Evolutionary conservation across 106 monocot species (phyloP), one percentile per base, ranked within the genome.

Genomic region (Cymbidium sinense): DNA sequence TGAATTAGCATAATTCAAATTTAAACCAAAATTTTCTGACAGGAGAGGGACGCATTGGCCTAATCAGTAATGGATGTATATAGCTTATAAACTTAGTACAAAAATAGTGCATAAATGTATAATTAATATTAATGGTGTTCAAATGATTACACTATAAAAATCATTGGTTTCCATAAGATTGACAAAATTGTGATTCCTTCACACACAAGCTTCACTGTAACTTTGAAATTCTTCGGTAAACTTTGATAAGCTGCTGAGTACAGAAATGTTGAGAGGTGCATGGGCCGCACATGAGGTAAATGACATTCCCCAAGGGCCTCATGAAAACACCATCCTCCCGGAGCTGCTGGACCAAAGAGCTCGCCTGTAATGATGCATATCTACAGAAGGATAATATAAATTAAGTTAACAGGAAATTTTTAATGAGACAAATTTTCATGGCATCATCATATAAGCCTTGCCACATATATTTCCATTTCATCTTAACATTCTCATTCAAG

Each of bases 261-360:
- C 99, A 99, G 44, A 86, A 78, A 55, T 81, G 62, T 34, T 75
- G 81, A 29, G 87, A 77, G 28, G 95, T 95, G 86, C 99, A 99
- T 2, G 95, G 95, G 3, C 99, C 92, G 73, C 99, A 95, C 95
- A 99, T 99, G 23, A 99, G 85, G 71, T 95, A 99, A 70, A 99
- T 90, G 61, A 95, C 90, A 83, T 99, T 94, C 3, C 99, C 99
- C 70, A 95, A 51, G 34, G 99, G 90, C 80, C 99, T 95, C 73
- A 89, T 79, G 75, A 86, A 95, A 36, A 99, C 41, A 51, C 89
- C 92, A 79, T 94, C 95, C 37, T 94, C 95, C 37, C 88, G 90
- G 39, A 99, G 92, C 72, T 82, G 85, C 43, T 85, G 80, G n/a
- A 99, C 69, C 44, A 99, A 83, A 65, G 90, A 90, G 21, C 81